Evolutionary conservation across 495 filamentous ascomycete species (phyloP).

Genomic region (Parathielavia hyrcaniae): DNA sequence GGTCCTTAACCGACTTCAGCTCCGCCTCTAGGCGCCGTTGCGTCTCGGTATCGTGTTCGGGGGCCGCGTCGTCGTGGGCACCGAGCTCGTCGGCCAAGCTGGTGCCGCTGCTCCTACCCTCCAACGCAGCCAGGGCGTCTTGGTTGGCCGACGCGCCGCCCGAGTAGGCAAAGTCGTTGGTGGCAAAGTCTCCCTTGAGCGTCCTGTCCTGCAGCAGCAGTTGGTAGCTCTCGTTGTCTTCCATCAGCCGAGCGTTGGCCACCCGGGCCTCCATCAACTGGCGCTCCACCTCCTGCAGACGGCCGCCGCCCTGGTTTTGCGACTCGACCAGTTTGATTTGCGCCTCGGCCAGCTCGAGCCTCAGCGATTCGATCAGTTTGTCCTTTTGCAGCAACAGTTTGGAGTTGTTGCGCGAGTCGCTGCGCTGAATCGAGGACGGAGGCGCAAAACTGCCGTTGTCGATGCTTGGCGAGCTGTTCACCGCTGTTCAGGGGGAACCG

Average conservation of each 20-base stretch:
- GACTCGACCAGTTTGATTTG: conserved; percentile 94
- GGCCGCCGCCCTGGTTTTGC: conserved; percentile 82
- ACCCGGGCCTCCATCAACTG: conserved; percentile 82
- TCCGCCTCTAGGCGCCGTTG: conserved; percentile 68
- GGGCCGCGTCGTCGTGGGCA: conserved; percentile 48
- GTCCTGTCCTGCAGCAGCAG: conserved; percentile 88
- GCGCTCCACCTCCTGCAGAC: conserved; percentile 79
- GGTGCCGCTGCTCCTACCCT: conserved; percentile 48
- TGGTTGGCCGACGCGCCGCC: conserved; percentile 45
- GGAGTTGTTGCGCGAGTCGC: conserved; percentile 76
- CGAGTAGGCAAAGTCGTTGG: conserved; percentile 72
- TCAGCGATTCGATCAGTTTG: conserved; percentile 85
- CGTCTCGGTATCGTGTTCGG: conserved; percentile 52
- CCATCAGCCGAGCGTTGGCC: conserved; percentile 91
- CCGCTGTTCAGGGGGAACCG: conserved; percentile 31
- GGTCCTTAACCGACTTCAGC: conserved; percentile 74
- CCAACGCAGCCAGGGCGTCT: conserved; percentile 51
- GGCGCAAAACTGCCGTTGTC: conserved; percentile 78
- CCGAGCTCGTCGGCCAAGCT: conserved; percentile 85
- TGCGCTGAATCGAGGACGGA: conserved; percentile 70
- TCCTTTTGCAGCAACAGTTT: conserved; percentile 90
- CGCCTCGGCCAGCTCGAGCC: conserved; percentile 85
- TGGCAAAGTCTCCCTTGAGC: conserved; percentile 85
- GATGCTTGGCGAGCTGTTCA: conserved; percentile 50
- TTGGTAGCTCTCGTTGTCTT: conserved; percentile 98